A percentile compares a stretch with the other conserved stretches of the same genome.
These are phyloP conservation scores for Hamamelis virginiana DNA, from an alignment of 164 flowering plant genomes.

Conservation along the genomic window DNA sequence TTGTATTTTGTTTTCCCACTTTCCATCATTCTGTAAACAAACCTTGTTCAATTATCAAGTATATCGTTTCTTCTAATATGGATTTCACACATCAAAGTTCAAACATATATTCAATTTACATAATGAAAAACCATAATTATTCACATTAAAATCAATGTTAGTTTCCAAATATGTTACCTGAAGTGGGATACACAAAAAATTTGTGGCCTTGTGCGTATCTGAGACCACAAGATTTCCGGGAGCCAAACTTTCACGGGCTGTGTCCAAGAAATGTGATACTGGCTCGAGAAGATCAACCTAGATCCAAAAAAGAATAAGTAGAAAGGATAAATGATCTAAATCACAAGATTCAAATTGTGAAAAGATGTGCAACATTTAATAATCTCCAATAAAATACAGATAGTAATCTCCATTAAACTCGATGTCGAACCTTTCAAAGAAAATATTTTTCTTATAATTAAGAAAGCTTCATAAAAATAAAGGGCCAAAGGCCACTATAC, in stretches of 20 bases:
- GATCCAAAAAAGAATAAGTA: slow-evolving; percentile 5
- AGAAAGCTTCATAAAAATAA: no score
- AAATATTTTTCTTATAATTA: no score
- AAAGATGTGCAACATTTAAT: neutral
- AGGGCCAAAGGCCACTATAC: no score
- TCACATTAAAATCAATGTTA: neutral
- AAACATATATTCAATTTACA: neutral
- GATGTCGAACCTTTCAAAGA: no score
- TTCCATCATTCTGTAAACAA: neutral
- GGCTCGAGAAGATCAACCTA: slow-evolving; percentile 99
- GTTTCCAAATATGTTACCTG: slow-evolving; percentile 50
- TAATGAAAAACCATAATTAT: neutral
- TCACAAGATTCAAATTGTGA: slow-evolving; percentile 1
- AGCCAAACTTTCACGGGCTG: slow-evolving; percentile 74
- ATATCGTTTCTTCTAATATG: neutral
- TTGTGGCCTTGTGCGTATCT: slow-evolving; percentile 58
- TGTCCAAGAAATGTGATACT: slow-evolving; percentile 87
- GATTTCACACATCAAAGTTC: neutral
- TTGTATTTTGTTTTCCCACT: neutral
- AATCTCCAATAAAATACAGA: no score
- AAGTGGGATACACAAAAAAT: slow-evolving; percentile 84
- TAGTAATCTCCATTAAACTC: neutral
- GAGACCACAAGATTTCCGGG: slow-evolving; percentile 36
- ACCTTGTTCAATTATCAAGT: neutral
- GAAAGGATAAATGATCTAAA: neutral